Conservation (phyloP, 1,284 basidiomycete species). For the Rhodotorula mucilaginosa region DNA sequence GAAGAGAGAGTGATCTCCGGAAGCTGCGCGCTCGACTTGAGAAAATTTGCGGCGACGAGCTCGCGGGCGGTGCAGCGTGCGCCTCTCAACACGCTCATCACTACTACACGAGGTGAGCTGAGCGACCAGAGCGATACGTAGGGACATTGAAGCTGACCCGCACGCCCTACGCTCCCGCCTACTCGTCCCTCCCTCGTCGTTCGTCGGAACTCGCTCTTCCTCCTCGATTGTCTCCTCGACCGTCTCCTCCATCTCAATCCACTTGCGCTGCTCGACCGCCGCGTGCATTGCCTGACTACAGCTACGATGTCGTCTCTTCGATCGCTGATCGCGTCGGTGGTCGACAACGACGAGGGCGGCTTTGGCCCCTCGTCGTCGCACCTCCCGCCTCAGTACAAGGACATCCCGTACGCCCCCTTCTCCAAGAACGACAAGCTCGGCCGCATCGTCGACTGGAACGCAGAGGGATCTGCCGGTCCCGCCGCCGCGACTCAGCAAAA, state of each 20-base stretch:
- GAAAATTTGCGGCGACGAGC: no score
- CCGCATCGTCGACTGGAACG: constrained; percentile 93
- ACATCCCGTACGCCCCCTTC: constrained; percentile 92
- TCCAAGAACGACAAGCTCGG: constrained; percentile 98
- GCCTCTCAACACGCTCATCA: no score
- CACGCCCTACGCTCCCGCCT: background rate
- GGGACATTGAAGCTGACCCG: background rate
- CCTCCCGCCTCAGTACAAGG: constrained; percentile 43
- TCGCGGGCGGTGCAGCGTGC: no score
- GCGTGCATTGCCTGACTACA: background rate
- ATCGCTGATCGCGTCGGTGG: constrained; percentile 32
- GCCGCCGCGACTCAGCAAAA: constrained; percentile 53
- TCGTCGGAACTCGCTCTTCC: no score
- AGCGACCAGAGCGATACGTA: no score
- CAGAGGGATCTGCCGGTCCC: constrained; percentile 8
- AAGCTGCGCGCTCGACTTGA: no score
- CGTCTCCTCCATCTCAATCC: no score
- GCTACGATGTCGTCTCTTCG: constrained; percentile 24
- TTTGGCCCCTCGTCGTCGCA: constrained; percentile 42
- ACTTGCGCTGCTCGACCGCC: background rate
- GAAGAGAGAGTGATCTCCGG: no score
- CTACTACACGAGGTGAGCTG: no score
- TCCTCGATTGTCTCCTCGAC: background rate
- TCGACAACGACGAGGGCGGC: constrained; percentile 35
- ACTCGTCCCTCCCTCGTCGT: background rate